Base-by-base conservation (phyloP, 164 flowering plant species). In the Dillenia turbinata region DNA sequence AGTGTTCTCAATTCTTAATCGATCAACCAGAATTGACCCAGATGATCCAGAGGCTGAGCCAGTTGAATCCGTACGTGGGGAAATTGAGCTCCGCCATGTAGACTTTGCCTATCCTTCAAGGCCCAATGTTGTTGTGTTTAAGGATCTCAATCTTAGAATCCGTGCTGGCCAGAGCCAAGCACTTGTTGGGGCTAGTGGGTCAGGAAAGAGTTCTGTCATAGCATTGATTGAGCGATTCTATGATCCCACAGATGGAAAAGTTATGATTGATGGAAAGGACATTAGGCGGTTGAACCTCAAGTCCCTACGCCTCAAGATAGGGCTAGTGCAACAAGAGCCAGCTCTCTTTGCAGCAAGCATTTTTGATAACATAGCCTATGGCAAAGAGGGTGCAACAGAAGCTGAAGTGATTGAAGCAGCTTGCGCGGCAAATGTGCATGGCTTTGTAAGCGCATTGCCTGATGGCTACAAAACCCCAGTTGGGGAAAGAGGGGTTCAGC, bases 171-270 rank as follows among this genome's bases (percentile, higher is more conserved):
- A 83, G 54, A 95, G 97, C 81, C 97, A 86, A 64, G 97, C 99
- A 8, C 91, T 95, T 9, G 99, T 95, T 12, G 99, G 99, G 13
- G 92, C 99, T 1, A 95, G 99, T 65, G 99, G 99, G n/a, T 90
- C 92, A 9, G 99, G 99, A 1, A 95, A 95, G 83, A 92, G 97
- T 55, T 90, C 99, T 1, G 87, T 95, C 10, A 87, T 92, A 57
- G 88, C 92, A n/a, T 67, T 95, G 71, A 88, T 95, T 0, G 94
- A 92, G 73, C 75, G 99, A 12, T 95, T 95, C 71, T 95, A 92
- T 54, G 99, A 95, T 71, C 99, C 99, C 3, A 63, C 54, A 0
- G 82, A 72, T 0, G 99, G 99, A 15, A 89, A 84, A 69, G 95
- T 95, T 10, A 75, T 90, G 87, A 87, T 95, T 33, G 97, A 95